These are phyloP conservation scores for Pelargonium citronellum DNA, from an alignment of 441 rosid species.

Conservation along the genomic window DNA sequence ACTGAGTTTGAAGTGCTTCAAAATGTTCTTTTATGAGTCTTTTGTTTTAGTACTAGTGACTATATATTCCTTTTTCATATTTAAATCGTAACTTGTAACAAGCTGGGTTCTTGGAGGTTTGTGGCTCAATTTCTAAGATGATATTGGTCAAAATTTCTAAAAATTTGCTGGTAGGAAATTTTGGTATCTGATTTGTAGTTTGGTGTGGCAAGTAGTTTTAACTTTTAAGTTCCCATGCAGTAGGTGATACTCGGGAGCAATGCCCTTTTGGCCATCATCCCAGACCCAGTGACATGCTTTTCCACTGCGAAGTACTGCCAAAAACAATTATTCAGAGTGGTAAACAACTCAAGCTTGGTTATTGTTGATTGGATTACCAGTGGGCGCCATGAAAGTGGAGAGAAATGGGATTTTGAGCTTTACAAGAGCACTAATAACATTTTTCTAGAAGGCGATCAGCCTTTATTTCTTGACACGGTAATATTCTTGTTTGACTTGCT, in stretches of 20 bases:
- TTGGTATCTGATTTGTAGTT: conserved; percentile 10
- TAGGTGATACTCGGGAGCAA: conserved; percentile 73
- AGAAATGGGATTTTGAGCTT: conserved; percentile 79
- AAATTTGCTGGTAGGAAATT: neutral
- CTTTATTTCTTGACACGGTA: conserved; percentile 83
- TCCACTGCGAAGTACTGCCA: conserved; percentile 81
- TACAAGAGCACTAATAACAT: conserved; percentile 84
- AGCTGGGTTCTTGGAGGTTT: too few relatives aligned
- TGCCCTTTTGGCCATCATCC: conserved; percentile 66
- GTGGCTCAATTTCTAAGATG: neutral
- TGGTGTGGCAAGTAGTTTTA: conserved; percentile 8
- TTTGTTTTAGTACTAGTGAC: too few relatives aligned
- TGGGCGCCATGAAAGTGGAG: conserved; percentile 86
- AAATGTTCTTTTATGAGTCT: too few relatives aligned
- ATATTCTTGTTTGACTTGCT: conserved; percentile 3
- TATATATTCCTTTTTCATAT: too few relatives aligned
- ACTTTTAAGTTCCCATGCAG: conserved; percentile 30
- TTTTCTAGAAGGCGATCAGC: conserved; percentile 46
- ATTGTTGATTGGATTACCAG: conserved; percentile 94
- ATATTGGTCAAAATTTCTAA: neutral
- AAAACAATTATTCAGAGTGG: conserved; percentile 68
- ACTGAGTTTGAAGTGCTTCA: neutral
- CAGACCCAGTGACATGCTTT: conserved; percentile 93
- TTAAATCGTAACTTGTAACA: too few relatives aligned
- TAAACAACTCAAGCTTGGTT: conserved; percentile 59